phyloP scores from a whole-genome alignment of 257 asterid species.

The Ilex aquifolium region DNA sequence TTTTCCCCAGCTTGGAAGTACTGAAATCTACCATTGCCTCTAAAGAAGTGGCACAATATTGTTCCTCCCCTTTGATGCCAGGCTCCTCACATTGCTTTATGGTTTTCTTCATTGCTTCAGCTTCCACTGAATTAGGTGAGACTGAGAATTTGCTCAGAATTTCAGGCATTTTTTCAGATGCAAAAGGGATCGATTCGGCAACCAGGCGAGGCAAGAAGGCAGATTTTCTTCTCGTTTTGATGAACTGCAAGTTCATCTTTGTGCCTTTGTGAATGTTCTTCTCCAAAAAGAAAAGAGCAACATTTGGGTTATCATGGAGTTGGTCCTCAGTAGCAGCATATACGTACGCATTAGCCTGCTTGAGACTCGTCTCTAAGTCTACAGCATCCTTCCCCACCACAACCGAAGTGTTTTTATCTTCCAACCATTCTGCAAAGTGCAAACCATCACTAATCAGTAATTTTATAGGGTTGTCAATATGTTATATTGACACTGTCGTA shows the following conservation, averaged over 20 bases:
- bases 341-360: slow-evolving; percentile 14
- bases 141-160: slow-evolving; percentile 40
- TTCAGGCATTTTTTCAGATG: slow-evolving; percentile 44
- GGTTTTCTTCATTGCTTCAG: slow-evolving; percentile 48
- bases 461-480: neutral
- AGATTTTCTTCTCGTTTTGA: slow-evolving; percentile 19
- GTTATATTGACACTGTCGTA: neutral
- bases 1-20: slow-evolving; percentile 50
- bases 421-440: slow-evolving; percentile 35
- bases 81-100: slow-evolving; percentile 58
- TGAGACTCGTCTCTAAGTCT: too few relatives aligned
- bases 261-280: slow-evolving; percentile 52
- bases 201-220: slow-evolving; percentile 49
- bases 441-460: neutral
- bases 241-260: slow-evolving; percentile 45
- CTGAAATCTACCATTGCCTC: slow-evolving; percentile 83
- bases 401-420: slow-evolving; percentile 33
- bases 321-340: slow-evolving; percentile 54
- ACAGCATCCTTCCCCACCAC: slow-evolving; percentile 15
- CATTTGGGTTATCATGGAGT: slow-evolving; percentile 50
- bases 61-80: slow-evolving; percentile 51
- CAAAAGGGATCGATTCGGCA: slow-evolving; percentile 65
- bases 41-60: slow-evolving; percentile 68
- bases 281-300: slow-evolving; percentile 66
- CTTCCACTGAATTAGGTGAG: slow-evolving; percentile 40